Conservation (phyloP, 1,284 basidiomycete genomes). For the Ganoderma lucidum region DNA sequence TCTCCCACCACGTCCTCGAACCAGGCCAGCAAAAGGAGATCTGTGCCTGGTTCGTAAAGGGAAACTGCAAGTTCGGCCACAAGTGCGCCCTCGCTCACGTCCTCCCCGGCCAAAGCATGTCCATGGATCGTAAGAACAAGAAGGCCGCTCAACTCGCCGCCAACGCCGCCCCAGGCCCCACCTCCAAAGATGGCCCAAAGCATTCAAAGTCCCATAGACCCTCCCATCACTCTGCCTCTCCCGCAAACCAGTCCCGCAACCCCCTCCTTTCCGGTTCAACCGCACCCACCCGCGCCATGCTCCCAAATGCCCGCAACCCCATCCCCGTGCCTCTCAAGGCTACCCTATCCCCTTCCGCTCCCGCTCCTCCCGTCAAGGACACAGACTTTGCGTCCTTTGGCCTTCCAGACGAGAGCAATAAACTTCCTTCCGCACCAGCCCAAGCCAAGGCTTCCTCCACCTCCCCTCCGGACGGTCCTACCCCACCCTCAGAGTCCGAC, state of each 20-base stretch:
- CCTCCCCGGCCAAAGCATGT: slow-evolving; percentile 92
- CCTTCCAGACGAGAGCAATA: slow-evolving; percentile 59
- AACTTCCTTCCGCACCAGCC: slow-evolving; percentile 56
- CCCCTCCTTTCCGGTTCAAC: slow-evolving; percentile 62
- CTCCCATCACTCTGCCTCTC: slow-evolving; percentile 31
- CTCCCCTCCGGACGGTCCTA: slow-evolving; percentile 7
- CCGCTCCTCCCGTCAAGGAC: slow-evolving; percentile 79
- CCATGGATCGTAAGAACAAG: slow-evolving; percentile 99
- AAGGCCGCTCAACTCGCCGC: slow-evolving; percentile 87
- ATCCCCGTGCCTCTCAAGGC: slow-evolving; percentile 75
- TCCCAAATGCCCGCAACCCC: slow-evolving; percentile 59
- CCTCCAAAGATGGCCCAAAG: slow-evolving; percentile 44
- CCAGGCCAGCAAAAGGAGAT: slow-evolving; percentile 89
- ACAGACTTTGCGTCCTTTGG: slow-evolving; percentile 80
- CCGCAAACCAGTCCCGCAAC: slow-evolving; percentile 45
- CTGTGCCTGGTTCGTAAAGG: slow-evolving; percentile 95
- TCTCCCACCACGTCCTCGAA: slow-evolving; percentile 80
- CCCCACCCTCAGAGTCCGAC: slow-evolving; percentile 17
- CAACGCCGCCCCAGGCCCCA: slow-evolving; percentile 54
- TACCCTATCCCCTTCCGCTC: slow-evolving; percentile 76
- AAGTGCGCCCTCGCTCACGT: slow-evolving; percentile 96
- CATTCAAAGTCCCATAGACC: slow-evolving; percentile 31
- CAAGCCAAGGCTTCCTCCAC: slow-evolving; percentile 44
- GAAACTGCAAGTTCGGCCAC: slow-evolving; percentile 98
- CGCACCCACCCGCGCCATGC: slow-evolving; percentile 56